These are phyloP conservation scores for Rugosomyces carneus DNA, from an alignment of 1,284 basidiomycete species.

Conservation along the genomic window DNA sequence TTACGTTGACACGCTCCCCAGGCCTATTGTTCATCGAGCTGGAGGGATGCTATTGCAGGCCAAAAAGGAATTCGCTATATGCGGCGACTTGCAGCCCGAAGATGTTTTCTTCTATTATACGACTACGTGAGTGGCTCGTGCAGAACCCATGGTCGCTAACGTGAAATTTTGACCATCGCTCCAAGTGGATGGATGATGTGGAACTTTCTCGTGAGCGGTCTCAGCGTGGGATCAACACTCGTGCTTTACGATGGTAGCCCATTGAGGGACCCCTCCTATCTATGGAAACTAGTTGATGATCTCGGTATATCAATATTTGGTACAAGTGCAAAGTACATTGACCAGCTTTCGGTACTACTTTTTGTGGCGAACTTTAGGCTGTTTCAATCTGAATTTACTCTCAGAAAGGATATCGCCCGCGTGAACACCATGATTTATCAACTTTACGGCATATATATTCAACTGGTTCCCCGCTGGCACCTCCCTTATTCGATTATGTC, in stretches of 20 bases:
- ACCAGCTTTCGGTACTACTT: constrained; percentile 58
- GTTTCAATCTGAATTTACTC: constrained; percentile 9
- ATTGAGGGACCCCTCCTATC: constrained; percentile 58
- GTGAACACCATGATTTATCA: constrained; percentile 56
- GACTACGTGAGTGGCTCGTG: constrained; percentile 57
- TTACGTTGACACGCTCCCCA: constrained; percentile 23
- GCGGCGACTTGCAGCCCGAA: constrained; percentile 61
- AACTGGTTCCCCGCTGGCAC: constrained; percentile 78
- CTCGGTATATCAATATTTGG: constrained; percentile 79
- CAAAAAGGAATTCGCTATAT: constrained; percentile 77
- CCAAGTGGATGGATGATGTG: constrained; percentile 83
- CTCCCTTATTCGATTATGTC: constrained; percentile 75
- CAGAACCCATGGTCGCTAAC: constrained; percentile 9
- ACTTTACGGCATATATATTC: constrained; percentile 73
- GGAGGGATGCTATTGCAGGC: constrained; percentile 85
- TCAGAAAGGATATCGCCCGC: constrained; percentile 63
- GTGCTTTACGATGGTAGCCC: constrained; percentile 86
- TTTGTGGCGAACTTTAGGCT: constrained; percentile 8
- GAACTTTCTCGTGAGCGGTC: constrained; percentile 72
- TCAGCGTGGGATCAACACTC: constrained; percentile 67
- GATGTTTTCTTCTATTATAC: constrained; percentile 89
- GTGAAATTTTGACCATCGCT: constrained; percentile 8
- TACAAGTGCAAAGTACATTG: constrained; percentile 78
- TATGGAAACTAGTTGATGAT: constrained; percentile 73
- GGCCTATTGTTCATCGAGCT: constrained; percentile 79